These are phyloP conservation scores for Hordeum pubiflorum DNA, from an alignment of 202 grass and related monocot species.

Conservation along the genomic window DNA sequence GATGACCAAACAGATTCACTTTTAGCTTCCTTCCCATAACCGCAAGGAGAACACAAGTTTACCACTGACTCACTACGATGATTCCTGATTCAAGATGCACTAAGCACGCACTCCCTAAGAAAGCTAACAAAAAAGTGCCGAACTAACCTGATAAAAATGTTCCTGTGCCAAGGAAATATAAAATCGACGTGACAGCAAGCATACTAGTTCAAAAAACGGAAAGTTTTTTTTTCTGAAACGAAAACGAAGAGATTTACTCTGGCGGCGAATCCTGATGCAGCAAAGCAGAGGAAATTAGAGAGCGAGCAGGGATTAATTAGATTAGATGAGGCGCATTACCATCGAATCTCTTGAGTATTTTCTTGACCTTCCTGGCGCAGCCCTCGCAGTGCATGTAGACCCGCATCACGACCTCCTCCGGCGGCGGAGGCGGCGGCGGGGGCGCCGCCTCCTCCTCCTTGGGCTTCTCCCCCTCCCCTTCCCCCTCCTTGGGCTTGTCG, in stretches of 20 bases:
- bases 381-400: constrained; percentile 94
- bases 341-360: constrained; percentile 56
- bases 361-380: constrained; percentile 70
- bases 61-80: neutral
- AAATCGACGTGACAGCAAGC: neutral
- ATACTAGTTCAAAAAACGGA: neutral
- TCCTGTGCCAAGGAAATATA: neutral
- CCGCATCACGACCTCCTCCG: constrained; percentile 78
- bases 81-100: neutral
- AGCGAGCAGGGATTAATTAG: neutral
- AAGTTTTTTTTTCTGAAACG: neutral
- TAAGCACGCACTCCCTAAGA: neutral
- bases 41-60: neutral
- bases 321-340: constrained; percentile 30
- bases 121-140: neutral
- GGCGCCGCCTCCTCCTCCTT: constrained; percentile 23
- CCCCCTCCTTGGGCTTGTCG: constrained; percentile 34
- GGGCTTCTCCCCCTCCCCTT: constrained; percentile 28
- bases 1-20: neutral
- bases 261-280: constrained; percentile 5
- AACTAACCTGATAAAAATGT: neutral
- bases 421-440: constrained; percentile 38
- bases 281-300: neutral
- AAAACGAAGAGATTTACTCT: neutral
- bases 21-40: neutral